Percentiles rank a stretch among this genome's conserved stretches.
These are phyloP conservation scores for Phytophthora melonis DNA, from an alignment of 352 stramenopile genomes.

Conservation along the genomic window DNA sequence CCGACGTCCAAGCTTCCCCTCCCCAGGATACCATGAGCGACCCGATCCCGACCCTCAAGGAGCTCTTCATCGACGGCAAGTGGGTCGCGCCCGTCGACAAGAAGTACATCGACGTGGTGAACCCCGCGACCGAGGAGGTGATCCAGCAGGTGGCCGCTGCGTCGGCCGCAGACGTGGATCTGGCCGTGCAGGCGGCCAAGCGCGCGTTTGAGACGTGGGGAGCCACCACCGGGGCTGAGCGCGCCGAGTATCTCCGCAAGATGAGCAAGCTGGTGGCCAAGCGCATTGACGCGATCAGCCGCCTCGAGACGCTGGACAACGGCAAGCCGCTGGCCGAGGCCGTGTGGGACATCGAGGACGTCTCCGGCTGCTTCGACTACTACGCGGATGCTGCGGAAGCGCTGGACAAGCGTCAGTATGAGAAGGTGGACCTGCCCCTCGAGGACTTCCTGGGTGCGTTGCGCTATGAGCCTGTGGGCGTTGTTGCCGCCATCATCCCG, in stretches of 20 bases:
- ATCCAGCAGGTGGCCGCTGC: constrained; percentile 62
- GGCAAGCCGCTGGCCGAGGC: constrained; percentile 73
- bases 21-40: constrained; percentile 27
- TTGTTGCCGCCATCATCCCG: constrained; percentile 73
- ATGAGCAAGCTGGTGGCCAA: constrained; percentile 34
- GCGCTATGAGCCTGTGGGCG: constrained; percentile 75
- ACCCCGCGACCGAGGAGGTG: constrained; percentile 62
- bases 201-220: constrained; percentile 59
- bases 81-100: constrained; percentile 54
- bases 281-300: constrained; percentile 43
- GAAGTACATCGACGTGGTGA: constrained; percentile 45
- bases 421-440: constrained; percentile 50
- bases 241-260: constrained; percentile 32
- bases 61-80: constrained; percentile 73
- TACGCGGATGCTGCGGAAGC: constrained; percentile 35
- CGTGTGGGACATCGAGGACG: constrained; percentile 79
- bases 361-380: constrained; percentile 55
- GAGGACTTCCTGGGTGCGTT: constrained; percentile 59
- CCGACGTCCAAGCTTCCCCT: background rate
- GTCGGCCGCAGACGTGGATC: constrained; percentile 54
- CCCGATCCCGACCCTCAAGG: constrained; percentile 49
- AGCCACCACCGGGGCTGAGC: constrained; percentile 52
- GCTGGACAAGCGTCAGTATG: constrained; percentile 56
- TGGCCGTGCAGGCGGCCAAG: constrained; percentile 57
- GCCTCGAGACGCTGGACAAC: constrained; percentile 73